These are phyloP conservation scores for Ophiostoma sp. DNA, from an alignment of 2,329 filamentous ascomycete species.

Conservation along the genomic window DNA sequence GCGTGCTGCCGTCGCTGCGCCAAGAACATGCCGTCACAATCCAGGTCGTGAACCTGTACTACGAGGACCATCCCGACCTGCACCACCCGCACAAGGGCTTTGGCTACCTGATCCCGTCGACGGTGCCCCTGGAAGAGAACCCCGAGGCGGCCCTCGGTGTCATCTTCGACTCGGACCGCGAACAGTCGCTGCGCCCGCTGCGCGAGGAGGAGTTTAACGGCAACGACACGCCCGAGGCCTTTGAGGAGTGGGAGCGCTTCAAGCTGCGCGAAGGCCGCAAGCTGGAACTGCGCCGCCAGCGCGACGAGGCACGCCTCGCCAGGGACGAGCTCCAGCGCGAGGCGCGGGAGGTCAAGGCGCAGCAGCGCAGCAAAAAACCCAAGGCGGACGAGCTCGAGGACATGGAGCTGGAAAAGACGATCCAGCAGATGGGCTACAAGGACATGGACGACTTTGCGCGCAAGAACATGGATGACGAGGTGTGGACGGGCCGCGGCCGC, in stretches of 20 bases:
- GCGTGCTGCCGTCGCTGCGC: conserved; percentile 43
- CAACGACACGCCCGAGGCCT: conserved; percentile 10
- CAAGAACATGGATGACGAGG: neutral
- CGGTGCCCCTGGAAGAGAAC: conserved; percentile 34
- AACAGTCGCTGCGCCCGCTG: conserved; percentile 28
- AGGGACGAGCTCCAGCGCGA: neutral
- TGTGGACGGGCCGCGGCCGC: conserved; percentile 24
- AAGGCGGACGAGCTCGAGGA: neutral
- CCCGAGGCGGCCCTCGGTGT: conserved; percentile 61
- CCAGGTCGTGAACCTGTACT: conserved; percentile 91
- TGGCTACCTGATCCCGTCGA: conserved; percentile 83
- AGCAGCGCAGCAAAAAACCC: neutral
- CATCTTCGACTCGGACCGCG: conserved; percentile 75
- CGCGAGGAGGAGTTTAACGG: conserved; percentile 8
- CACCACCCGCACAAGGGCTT: conserved; percentile 63
- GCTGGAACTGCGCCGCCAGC: neutral
- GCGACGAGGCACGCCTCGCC: neutral
- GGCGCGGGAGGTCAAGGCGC: neutral
- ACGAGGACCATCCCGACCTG: conserved; percentile 53
- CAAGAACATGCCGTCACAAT: conserved; percentile 67
- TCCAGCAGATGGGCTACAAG: neutral
- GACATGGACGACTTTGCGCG: neutral
- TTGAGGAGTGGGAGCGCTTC: conserved; percentile 14
- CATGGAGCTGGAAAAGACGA: neutral
- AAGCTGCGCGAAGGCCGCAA: conserved; percentile 10